Conservation (phyloP, 2,329 filamentous ascomycete genomes). For the Cordyceps fumosorosea region DNA sequence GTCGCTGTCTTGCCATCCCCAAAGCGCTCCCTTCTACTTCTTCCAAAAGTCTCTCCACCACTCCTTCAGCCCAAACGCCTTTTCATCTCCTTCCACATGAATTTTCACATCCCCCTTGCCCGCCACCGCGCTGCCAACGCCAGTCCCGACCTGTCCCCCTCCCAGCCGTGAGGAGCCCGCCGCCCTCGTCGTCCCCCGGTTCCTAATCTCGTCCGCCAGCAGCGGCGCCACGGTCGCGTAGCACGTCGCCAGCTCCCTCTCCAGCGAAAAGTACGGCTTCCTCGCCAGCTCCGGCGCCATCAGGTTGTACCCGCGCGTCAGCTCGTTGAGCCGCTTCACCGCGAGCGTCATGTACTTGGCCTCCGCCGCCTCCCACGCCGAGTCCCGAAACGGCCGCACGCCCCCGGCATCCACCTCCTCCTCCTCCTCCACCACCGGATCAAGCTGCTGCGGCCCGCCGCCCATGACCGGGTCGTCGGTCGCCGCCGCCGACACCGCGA, state of each 20-base stretch:
- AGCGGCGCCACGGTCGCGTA: slow-evolving; percentile 80
- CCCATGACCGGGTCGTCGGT: slow-evolving; percentile 45
- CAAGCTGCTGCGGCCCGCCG: slow-evolving; percentile 27
- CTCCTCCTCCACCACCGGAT: slow-evolving; percentile 22
- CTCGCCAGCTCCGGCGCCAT: slow-evolving; percentile 90
- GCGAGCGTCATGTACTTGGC: slow-evolving; percentile 67
- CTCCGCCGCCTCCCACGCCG: slow-evolving; percentile 68
- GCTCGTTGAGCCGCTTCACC: slow-evolving; percentile 68
- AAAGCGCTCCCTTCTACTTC: slow-evolving; percentile 15
- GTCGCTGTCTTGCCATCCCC: not conserved
- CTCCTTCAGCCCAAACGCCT: slow-evolving; percentile 79
- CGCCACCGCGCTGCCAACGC: slow-evolving; percentile 51
- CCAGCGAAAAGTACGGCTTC: slow-evolving; percentile 82
- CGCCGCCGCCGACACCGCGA: slow-evolving; percentile 38
- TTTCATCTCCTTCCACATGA: slow-evolving; percentile 67
- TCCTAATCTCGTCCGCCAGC: slow-evolving; percentile 64
- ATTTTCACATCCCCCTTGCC: slow-evolving; percentile 44
- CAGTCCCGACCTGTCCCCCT: slow-evolving; percentile 22
- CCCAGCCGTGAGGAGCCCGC: slow-evolving; percentile 24
- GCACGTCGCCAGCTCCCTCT: slow-evolving; percentile 73
- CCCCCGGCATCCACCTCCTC: slow-evolving; percentile 14
- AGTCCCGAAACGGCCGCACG: slow-evolving; percentile 66
- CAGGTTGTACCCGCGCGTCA: slow-evolving; percentile 86
- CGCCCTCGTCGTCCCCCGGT: slow-evolving; percentile 49
- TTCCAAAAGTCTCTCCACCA: slow-evolving; percentile 79